These are phyloP conservation scores for Pholiota molesta DNA, from an alignment of 768 basidiomycete species.

Conservation along the genomic window DNA sequence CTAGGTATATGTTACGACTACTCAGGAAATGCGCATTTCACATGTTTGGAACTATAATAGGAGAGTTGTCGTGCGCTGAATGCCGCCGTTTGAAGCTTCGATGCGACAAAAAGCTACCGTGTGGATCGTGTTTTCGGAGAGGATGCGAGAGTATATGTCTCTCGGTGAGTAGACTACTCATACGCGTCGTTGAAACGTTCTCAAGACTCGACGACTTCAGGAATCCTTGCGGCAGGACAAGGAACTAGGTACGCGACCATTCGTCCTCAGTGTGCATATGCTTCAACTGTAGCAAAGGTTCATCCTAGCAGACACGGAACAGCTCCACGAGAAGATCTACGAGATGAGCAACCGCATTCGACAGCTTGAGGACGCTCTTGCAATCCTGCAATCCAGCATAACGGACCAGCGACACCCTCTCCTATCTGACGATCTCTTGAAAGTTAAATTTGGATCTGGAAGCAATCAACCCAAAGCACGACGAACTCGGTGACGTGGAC, in stretches of 20 bases:
- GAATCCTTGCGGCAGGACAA: slow-evolving; percentile 53
- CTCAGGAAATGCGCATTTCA: slow-evolving; percentile 1
- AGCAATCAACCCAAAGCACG: slow-evolving; percentile 35
- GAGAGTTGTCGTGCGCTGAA: slow-evolving; percentile 58
- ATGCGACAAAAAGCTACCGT: slow-evolving; percentile 57
- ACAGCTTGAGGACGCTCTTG: slow-evolving; percentile 69
- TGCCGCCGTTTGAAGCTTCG: slow-evolving; percentile 53
- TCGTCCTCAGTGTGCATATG: not conserved
- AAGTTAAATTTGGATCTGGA: slow-evolving; percentile 62
- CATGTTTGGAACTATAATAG: slow-evolving; percentile 24
- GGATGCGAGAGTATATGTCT: slow-evolving; percentile 69
- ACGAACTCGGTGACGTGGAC: slow-evolving; percentile 33
- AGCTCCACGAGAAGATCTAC: slow-evolving; percentile 65
- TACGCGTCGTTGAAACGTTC: not conserved
- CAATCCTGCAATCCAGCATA: slow-evolving; percentile 58
- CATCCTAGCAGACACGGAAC: slow-evolving; percentile 66
- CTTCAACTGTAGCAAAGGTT: slow-evolving; percentile 40
- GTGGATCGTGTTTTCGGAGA: slow-evolving; percentile 53
- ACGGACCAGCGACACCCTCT: slow-evolving; percentile 64
- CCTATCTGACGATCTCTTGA: slow-evolving; percentile 53
- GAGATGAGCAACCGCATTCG: slow-evolving; percentile 74
- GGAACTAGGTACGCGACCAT: slow-evolving; percentile 42
- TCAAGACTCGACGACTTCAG: slow-evolving; percentile 25
- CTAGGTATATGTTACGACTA: slow-evolving; percentile 35
- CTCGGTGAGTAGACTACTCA: slow-evolving; percentile 38